Conservation (phyloP, 108 stramenopile species). For the Nitzschia putrida region DNA sequence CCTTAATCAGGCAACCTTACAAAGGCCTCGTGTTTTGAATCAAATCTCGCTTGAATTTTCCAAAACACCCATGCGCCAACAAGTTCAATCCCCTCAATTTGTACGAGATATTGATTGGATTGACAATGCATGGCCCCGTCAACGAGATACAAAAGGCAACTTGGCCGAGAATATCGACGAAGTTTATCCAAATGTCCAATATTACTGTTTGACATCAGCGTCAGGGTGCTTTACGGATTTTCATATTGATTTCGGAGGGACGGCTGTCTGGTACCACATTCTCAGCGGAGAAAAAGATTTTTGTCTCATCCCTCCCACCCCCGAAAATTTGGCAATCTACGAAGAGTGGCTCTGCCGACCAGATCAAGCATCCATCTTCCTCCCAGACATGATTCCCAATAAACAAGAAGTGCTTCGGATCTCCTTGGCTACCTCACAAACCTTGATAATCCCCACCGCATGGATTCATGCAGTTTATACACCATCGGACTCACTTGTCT, state of each 20-base stretch:
- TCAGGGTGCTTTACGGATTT: slow-evolving; percentile 91
- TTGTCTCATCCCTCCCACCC: slow-evolving; percentile 73
- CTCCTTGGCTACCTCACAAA: slow-evolving; percentile 64
- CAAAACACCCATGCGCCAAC: slow-evolving; percentile 44
- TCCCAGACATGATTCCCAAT: slow-evolving; percentile 50
- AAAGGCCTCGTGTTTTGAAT: slow-evolving; percentile 50
- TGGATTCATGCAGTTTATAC: slow-evolving; percentile 96
- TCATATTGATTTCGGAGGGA: slow-evolving; percentile 95
- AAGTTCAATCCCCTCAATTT: slow-evolving; percentile 61
- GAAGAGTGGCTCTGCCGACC: slow-evolving; percentile 77
- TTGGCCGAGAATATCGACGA: slow-evolving; percentile 10
- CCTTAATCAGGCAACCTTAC: slow-evolving; percentile 2
- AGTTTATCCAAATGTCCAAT: slow-evolving; percentile 59
- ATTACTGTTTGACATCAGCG: slow-evolving; percentile 88
- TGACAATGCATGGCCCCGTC: slow-evolving; percentile 66
- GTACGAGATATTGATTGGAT: slow-evolving; percentile 88
- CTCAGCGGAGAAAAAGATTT: slow-evolving; percentile 83
- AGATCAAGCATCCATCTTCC: slow-evolving; percentile 58
- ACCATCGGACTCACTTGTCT: slow-evolving; percentile 79
- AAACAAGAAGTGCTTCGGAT: slow-evolving; percentile 45
- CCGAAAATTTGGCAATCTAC: slow-evolving; percentile 68
- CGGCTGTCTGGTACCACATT: slow-evolving; percentile 93
- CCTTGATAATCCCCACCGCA: slow-evolving; percentile 85
- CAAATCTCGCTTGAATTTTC: slow-evolving; percentile 75
- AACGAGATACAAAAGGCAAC: slow-evolving; percentile 19